phyloP scores from a whole-genome alignment of 106 monocot species.

The Phalaenopsis equestris region DNA sequence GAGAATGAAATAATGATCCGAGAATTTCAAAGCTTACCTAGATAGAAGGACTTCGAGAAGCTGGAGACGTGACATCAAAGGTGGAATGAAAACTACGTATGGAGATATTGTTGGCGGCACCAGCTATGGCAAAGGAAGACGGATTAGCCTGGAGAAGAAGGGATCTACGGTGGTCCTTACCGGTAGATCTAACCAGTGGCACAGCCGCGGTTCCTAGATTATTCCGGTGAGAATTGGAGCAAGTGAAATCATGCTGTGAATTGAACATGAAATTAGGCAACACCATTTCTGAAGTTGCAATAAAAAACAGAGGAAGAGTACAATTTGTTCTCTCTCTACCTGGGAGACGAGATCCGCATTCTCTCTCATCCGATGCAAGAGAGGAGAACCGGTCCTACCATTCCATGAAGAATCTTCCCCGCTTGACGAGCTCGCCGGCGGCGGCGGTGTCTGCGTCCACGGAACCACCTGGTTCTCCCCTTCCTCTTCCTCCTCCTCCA shows the following conservation, averaged over 20 bases:
- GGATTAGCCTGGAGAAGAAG: background rate
- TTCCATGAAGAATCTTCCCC: slow-evolving; percentile 5
- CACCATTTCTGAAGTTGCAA: background rate
- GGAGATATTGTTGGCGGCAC: background rate
- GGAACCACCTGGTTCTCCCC: slow-evolving; percentile 68
- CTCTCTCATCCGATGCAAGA: background rate
- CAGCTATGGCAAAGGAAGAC: background rate
- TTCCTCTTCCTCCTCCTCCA: slow-evolving; percentile 26
- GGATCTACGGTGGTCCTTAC: background rate
- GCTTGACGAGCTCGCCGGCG: slow-evolving; percentile 9
- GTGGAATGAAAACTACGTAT: background rate
- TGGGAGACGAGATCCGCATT: slow-evolving; percentile 8
- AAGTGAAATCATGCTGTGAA: background rate
- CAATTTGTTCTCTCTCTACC: slow-evolving; percentile 3
- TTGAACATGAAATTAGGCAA: background rate
- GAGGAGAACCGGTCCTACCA: background rate
- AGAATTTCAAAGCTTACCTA: background rate
- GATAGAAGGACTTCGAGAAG: background rate
- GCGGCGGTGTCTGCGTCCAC: slow-evolving; percentile 11
- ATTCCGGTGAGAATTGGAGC: background rate
- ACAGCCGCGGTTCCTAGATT: background rate
- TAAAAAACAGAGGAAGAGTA: background rate
- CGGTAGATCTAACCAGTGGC: background rate
- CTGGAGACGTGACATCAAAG: background rate
- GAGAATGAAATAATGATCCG: background rate